Conservation (phyloP, 2,329 filamentous ascomycete species). For the Fusarium acutatum region DNA sequence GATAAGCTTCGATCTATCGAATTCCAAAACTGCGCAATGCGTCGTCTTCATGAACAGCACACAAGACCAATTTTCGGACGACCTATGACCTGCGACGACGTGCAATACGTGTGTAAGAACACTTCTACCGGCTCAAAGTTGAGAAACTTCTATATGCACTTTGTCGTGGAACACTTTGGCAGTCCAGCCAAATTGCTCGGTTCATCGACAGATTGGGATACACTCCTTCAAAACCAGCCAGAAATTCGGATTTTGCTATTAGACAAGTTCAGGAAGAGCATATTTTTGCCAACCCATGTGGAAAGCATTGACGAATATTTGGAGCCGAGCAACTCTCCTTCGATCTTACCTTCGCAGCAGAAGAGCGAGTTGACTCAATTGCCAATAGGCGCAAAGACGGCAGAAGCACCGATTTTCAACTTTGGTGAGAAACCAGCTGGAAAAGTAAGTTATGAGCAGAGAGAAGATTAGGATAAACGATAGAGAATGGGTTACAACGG, state of each 20-base stretch:
- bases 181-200: neutral
- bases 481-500: neutral
- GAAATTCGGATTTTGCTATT: neutral
- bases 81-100: neutral
- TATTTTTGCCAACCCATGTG: rapidly evolving
- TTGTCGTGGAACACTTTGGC: neutral
- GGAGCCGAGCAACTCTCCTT: too few relatives aligned
- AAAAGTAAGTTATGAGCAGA: neutral
- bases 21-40: neutral
- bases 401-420: neutral
- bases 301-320: neutral
- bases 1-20: neutral
- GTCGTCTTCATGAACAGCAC: neutral
- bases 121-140: neutral
- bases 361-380: too few relatives aligned
- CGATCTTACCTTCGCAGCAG: neutral
- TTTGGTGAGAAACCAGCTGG: neutral
- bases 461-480: neutral
- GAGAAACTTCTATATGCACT: neutral
- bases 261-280: neutral
- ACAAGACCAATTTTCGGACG: neutral
- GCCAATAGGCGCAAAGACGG: neutral
- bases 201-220: neutral
- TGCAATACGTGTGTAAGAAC: neutral
- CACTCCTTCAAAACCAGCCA: neutral